These are phyloP conservation scores for Plantago rigida DNA, from an alignment of 305 asterid genomes.

Conservation along the genomic window DNA sequence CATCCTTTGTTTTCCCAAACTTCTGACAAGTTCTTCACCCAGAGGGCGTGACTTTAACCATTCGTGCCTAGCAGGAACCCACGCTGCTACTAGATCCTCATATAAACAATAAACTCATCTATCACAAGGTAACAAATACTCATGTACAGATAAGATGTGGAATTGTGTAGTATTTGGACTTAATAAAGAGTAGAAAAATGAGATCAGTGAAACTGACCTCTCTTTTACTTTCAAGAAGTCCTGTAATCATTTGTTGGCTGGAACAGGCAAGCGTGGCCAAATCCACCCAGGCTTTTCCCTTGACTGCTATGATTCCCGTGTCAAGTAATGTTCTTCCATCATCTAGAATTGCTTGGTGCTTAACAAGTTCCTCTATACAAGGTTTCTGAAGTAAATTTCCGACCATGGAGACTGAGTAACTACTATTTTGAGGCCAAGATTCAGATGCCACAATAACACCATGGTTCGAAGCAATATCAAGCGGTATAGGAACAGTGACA, in stretches of 20 bases:
- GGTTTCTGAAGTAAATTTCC: constrained; percentile 94
- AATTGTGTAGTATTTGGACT: constrained; percentile 2
- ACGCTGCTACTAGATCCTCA: constrained; percentile 93
- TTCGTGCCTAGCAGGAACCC: constrained; percentile 91
- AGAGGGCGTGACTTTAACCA: constrained; percentile 72
- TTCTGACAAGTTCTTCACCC: constrained; percentile 64
- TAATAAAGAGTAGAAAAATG: constrained; percentile 11
- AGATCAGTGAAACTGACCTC: constrained; percentile 50
- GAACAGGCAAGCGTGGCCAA: constrained; percentile 64
- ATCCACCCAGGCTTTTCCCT: constrained; percentile 89
- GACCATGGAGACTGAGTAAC: constrained; percentile 42
- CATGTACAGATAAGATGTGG: constrained; percentile 19
- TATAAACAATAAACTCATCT: constrained; percentile 97
- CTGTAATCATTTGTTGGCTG: constrained; percentile 57
- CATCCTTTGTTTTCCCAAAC: constrained; percentile 69
- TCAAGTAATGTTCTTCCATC: constrained; percentile 93
- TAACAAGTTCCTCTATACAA: constrained; percentile 53
- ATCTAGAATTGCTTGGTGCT: constrained; percentile 65
- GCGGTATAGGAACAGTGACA: constrained; percentile 83
- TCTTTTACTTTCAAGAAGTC: constrained; percentile 60
- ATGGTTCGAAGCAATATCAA: constrained; percentile 88
- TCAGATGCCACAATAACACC: constrained; percentile 91
- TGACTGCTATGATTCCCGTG: constrained; percentile 90
- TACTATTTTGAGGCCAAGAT: constrained; percentile 33
- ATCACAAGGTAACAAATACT: constrained; percentile 33